Evolutionary conservation across 2,329 filamentous ascomycete species (phyloP).

Genomic region (Exserohilum rostratum): DNA sequence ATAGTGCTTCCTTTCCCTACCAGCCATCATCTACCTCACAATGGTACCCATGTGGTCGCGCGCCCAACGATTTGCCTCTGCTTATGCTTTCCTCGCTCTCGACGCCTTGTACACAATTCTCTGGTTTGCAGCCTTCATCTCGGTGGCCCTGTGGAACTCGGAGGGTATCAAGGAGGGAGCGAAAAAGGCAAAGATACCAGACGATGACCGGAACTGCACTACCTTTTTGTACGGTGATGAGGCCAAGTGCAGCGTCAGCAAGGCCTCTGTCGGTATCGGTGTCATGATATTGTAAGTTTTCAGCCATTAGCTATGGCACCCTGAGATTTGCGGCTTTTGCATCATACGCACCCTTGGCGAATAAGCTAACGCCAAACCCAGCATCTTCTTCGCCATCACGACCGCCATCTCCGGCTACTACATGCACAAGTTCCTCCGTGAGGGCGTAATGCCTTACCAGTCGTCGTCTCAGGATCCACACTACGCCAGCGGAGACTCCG

Average conservation of each 20-base stretch:
- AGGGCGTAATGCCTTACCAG: slow-evolving; percentile 59
- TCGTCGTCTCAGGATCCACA: slow-evolving; percentile 53
- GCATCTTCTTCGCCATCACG: slow-evolving; percentile 61
- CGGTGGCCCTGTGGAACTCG: slow-evolving; percentile 62
- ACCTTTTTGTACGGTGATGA: slow-evolving; percentile 62
- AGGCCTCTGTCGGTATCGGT: slow-evolving; percentile 62
- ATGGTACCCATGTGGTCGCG: slow-evolving; percentile 67
- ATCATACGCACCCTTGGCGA: neutral
- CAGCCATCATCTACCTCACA: slow-evolving; percentile 64
- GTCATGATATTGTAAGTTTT: slow-evolving; percentile 61
- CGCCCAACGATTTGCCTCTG: slow-evolving; percentile 63
- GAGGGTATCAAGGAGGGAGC: slow-evolving; percentile 60
- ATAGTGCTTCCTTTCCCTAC: slow-evolving; percentile 65
- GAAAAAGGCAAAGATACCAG: slow-evolving; percentile 47
- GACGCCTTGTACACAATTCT: slow-evolving; percentile 60
- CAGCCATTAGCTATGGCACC: neutral
- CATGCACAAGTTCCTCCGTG: slow-evolving; percentile 62
- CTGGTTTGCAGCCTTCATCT: slow-evolving; percentile 65
- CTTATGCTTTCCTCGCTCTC: slow-evolving; percentile 63
- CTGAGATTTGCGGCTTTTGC: neutral
- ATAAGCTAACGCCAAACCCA: slow-evolving; percentile 28
- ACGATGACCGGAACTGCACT: slow-evolving; percentile 57
- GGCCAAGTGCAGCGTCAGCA: slow-evolving; percentile 63
- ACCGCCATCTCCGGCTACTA: slow-evolving; percentile 61
- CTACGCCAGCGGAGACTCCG: slow-evolving; percentile 44